Conservation (phyloP, 768 basidiomycete genomes). For the Podaxis rugospora region DNA sequence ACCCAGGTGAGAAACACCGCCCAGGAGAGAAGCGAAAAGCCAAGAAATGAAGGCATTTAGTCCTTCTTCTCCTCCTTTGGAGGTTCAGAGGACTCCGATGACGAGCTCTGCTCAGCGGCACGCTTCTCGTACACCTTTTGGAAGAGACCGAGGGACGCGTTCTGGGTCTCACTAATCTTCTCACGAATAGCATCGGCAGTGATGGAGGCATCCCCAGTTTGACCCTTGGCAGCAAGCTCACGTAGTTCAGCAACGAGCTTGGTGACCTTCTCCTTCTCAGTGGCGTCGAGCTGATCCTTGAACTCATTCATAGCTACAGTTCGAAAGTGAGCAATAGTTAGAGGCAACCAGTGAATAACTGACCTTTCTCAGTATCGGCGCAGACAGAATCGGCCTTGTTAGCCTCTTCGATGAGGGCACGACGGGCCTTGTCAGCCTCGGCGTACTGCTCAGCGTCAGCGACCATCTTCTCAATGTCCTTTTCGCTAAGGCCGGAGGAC, state of each 20-base stretch:
- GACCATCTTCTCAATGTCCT: constrained; percentile 98
- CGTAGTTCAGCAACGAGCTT: constrained; percentile 85
- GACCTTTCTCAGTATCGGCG: constrained; percentile 93
- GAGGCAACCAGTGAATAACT: constrained; percentile 15
- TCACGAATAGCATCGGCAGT: constrained; percentile 86
- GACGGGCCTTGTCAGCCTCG: constrained; percentile 87
- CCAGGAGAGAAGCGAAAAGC: constrained; percentile 6
- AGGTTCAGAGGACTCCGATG: constrained; percentile 37
- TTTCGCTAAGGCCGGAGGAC: constrained; percentile 92
- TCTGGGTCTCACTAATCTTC: constrained; percentile 91
- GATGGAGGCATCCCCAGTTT: constrained; percentile 75
- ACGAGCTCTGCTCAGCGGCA: constrained; percentile 57
- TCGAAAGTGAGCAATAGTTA: constrained; percentile 4
- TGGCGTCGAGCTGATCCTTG: constrained; percentile 90
- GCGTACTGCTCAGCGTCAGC: constrained; percentile 91
- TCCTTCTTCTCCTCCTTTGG: constrained; percentile 84
- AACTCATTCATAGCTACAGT: constrained; percentile 87
- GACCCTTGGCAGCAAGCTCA: constrained; percentile 86
- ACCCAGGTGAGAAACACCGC: constrained; percentile 6
- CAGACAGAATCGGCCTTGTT: constrained; percentile 96
- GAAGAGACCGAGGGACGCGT: constrained; percentile 95
- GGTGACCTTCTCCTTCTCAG: constrained; percentile 92
- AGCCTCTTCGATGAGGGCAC: constrained; percentile 87
- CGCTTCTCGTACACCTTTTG: constrained; percentile 97
- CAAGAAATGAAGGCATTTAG: constrained; percentile 32